Base-by-base conservation (phyloP, 2,329 filamentous ascomycete genomes). In the Seiridium cupressi region DNA sequence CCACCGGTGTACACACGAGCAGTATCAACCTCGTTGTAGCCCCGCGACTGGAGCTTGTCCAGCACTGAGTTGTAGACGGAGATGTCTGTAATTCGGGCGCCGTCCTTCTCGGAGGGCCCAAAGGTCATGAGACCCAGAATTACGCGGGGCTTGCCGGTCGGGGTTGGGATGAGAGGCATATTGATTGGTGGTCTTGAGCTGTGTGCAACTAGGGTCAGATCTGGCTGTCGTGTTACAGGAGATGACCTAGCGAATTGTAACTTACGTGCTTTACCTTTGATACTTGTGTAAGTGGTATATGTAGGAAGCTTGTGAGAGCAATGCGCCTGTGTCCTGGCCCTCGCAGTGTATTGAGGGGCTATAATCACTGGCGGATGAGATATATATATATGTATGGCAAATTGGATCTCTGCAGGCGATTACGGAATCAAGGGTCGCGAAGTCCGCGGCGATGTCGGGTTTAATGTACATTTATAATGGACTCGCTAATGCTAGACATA, bases 111-210 rank as follows among this genome's bases (percentile, higher is more conserved):
- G 60, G 85, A 84, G 2, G 90, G 86, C 36, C 89, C 90, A 78
- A 92, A 93, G 70, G 89, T 93, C 92, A 96, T 95, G 58, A 93
- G 82, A 65, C 92, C 92, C 44, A 96, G 86, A 80, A 96, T 92
- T 68, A 92, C 81, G 64, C 90, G 85, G 64, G 88, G 83, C 66
- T 86, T 89, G 59, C 72, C 69, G 40, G 70, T 72, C 53, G 75
- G 73, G 11, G 70, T 34, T 11, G 70, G 72, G 65, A 81, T 66
- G 62, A 82, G 78, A 70, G 81, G 78, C 81, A 83, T 83, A 3
- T 26, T 42, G 51, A 55, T 42, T 42, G 38, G 38, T 42, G 18
- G 18, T 26, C 18, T 26, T 26, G 18, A 26, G 18, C 18, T 26
- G 18, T 26, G 18, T 26, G 18, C 18, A 26, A 26, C 18, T 26